Evolutionary conservation across 2,329 filamentous ascomycete species (phyloP).

Genomic region (Zasmidium angulare): DNA sequence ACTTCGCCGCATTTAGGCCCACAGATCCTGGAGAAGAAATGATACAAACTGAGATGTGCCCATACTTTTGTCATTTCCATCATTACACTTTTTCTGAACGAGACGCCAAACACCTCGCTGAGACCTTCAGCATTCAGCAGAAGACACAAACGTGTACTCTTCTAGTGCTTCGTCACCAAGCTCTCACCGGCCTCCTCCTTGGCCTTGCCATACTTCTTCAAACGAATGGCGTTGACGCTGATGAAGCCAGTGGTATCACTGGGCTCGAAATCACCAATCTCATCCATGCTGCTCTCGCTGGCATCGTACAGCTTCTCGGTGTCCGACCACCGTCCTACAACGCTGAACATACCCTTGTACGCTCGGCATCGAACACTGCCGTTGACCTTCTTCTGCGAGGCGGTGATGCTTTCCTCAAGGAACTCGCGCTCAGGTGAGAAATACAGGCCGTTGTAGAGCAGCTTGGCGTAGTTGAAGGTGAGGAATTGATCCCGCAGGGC

Average conservation of each 20-base stretch:
- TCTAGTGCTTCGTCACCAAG: constrained; percentile 26
- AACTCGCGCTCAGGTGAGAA: constrained; percentile 72
- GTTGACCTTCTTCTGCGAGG: constrained; percentile 62
- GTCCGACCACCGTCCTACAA: constrained; percentile 60
- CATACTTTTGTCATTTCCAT: no score
- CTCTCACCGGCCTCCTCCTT: constrained; percentile 38
- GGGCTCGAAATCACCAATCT: constrained; percentile 66
- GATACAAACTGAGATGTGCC: no score
- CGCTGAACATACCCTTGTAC: constrained; percentile 66
- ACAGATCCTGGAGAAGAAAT: no score
- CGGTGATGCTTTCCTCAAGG: constrained; percentile 63
- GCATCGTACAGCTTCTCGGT: constrained; percentile 70
- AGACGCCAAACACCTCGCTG: not conserved
- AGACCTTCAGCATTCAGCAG: not conserved
- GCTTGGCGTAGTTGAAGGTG: constrained; percentile 62
- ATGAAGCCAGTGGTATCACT: constrained; percentile 69
- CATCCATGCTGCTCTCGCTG: constrained; percentile 68
- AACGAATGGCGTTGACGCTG: constrained; percentile 64
- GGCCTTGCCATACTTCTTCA: constrained; percentile 46
- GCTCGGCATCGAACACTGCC: constrained; percentile 61
- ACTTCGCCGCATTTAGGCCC: no score
- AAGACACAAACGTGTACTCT: not conserved
- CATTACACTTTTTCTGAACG: no score
- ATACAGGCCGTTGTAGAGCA: constrained; percentile 63
- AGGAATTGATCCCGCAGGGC: constrained; percentile 70